These are phyloP conservation scores for Thermothielavioides terrestris DNA, from an alignment of 495 filamentous ascomycete genomes.

Conservation along the genomic window DNA sequence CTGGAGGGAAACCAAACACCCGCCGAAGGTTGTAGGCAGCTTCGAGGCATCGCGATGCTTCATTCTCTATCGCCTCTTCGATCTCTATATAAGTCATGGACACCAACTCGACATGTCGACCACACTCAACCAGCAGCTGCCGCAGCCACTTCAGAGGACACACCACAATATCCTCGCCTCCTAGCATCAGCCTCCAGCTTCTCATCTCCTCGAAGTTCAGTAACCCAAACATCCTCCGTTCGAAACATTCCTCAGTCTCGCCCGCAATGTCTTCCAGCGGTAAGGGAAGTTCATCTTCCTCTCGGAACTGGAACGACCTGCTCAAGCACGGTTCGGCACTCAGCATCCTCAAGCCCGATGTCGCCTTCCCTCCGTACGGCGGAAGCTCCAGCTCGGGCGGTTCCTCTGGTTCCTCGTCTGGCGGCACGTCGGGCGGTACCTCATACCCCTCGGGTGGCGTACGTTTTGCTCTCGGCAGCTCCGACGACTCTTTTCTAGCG, in stretches of 20 bases:
- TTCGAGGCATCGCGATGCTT: too few relatives aligned
- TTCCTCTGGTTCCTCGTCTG: not conserved
- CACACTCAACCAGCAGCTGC: too few relatives aligned
- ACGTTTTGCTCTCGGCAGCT: not conserved
- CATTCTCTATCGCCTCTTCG: too few relatives aligned
- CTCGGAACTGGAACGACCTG: slow-evolving; percentile 12
- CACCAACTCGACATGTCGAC: too few relatives aligned
- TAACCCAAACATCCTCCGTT: not conserved
- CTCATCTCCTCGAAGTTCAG: not conserved
- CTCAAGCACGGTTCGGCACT: slow-evolving; percentile 13
- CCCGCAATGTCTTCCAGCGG: slow-evolving; percentile 7
- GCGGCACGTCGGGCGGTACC: slow-evolving; percentile 1
- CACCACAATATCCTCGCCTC: not conserved
- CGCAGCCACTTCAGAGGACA: too few relatives aligned
- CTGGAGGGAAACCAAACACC: too few relatives aligned
- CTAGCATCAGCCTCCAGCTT: not conserved
- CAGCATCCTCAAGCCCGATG: slow-evolving; percentile 12
- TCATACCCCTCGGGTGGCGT: not conserved
- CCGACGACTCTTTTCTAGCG: not conserved
- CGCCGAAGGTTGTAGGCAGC: too few relatives aligned
- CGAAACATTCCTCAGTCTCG: not conserved
- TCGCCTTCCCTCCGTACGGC: slow-evolving; percentile 6
- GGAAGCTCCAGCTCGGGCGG: slow-evolving; percentile 4
- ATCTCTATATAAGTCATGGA: too few relatives aligned
- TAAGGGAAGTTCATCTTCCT: not conserved